Evolutionary conservation across 2,329 filamentous ascomycete genomes (phyloP).

Genomic region (Pseudopyrenochaeta lycopersici): DNA sequence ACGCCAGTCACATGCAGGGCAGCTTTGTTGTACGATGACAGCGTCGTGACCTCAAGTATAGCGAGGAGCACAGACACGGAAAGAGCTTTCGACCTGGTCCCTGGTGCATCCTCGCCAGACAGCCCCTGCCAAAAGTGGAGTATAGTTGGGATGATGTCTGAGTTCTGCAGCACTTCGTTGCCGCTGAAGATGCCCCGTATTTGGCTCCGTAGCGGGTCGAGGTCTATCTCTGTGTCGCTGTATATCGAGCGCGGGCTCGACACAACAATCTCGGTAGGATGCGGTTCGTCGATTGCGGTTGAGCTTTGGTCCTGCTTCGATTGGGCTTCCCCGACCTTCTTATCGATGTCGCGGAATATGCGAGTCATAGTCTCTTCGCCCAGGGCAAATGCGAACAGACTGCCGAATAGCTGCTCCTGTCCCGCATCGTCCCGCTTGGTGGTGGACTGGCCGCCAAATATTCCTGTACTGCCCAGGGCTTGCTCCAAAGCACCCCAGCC

Average conservation of each 20-base stretch:
- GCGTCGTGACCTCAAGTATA: constrained; percentile 41
- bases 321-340: constrained; percentile 28
- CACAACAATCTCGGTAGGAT: constrained; percentile 32
- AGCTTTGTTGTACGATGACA: constrained; percentile 51
- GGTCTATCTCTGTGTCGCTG: constrained; percentile 36
- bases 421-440: constrained; percentile 47
- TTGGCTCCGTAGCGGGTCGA: constrained; percentile 41
- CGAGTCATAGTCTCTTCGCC: constrained; percentile 78
- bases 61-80: constrained; percentile 48
- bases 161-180: constrained; percentile 51
- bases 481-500: constrained; percentile 83
- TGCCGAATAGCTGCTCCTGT: constrained; percentile 80
- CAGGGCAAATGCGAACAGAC: constrained; percentile 80
- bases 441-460: constrained; percentile 44
- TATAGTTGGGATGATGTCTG: constrained; percentile 51
- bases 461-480: constrained; percentile 72
- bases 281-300: constrained; percentile 8
- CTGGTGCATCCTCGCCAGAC: constrained; percentile 41
- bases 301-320: constrained; percentile 12
- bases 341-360: constrained; percentile 64
- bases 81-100: constrained; percentile 44
- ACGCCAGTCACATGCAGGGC: constrained; percentile 48
- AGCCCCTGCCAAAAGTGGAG: constrained; percentile 51
- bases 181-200: constrained; percentile 48
- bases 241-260: constrained; percentile 36